A percentile compares a stretch with the other conserved stretches of the same genome.
phyloP scores from a whole-genome alignment of 2,329 filamentous ascomycete species.

The Nigrospora oryzae region DNA sequence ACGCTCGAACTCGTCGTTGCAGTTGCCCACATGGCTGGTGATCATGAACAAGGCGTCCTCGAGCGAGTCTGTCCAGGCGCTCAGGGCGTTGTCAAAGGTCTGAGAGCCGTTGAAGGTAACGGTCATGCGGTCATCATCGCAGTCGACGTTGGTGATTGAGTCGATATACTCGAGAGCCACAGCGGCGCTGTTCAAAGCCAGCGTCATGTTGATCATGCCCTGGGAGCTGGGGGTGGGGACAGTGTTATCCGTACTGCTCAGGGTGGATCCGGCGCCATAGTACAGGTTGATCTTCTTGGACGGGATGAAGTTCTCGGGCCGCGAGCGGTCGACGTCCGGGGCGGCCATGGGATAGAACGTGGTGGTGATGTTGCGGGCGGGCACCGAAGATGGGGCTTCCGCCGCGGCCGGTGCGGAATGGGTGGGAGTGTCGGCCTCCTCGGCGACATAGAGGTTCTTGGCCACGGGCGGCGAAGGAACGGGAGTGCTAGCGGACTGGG shows the following conservation, averaged over 20 bases:
- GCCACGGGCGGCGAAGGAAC: neutral
- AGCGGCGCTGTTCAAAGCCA: constrained; percentile 17
- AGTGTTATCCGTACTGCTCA: too few relatives aligned
- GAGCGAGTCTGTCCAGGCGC: constrained; percentile 12
- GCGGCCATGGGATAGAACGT: constrained; percentile 1
- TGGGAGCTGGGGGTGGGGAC: neutral
- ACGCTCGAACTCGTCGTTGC: constrained; percentile 28
- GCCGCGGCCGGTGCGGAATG: neutral
- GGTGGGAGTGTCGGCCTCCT: neutral
- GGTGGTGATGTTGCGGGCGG: neutral
- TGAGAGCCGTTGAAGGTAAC: constrained; percentile 17
- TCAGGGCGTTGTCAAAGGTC: constrained; percentile 5
- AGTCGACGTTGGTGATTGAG: constrained; percentile 18
- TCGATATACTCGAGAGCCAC: constrained; percentile 23
- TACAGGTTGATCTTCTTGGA: constrained; percentile 8
- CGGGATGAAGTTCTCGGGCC: constrained; percentile 9
- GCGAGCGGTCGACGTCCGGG: constrained; percentile 6
- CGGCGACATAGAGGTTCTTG: neutral
- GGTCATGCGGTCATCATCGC: constrained; percentile 14
- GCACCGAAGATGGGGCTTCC: neutral
- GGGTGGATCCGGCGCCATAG: constrained; percentile 4
- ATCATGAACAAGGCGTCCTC: constrained; percentile 23
- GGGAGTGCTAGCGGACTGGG: too few relatives aligned
- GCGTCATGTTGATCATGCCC: constrained; percentile 9
- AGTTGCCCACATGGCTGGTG: constrained; percentile 32